Percentiles rank a stretch among this genome's conserved stretches.
Evolutionary conservation across 1,139 yeast species (phyloP).

Genomic region (Pichia sp.): DNA sequence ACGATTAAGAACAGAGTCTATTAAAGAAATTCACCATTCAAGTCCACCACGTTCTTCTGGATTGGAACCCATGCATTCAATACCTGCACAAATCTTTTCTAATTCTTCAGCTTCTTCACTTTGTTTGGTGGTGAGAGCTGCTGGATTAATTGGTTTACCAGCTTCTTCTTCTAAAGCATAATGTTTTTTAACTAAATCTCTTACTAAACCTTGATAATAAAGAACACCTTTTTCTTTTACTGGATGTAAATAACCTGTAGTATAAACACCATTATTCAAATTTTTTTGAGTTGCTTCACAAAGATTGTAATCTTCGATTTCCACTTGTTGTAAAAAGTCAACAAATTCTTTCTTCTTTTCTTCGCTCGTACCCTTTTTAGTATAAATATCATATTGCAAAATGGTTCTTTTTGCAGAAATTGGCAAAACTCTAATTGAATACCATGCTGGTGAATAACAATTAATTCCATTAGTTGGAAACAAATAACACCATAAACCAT

Average conservation of each 20-base stretch:
- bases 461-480: constrained; percentile 56
- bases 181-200: constrained; percentile 54
- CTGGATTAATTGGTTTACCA: constrained; percentile 47
- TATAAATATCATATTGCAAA: constrained; percentile 54
- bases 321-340: constrained; percentile 56
- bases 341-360: constrained; percentile 52
- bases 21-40: constrained; percentile 22
- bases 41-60: constrained; percentile 28
- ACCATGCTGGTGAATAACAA: constrained; percentile 64
- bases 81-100: constrained; percentile 42
- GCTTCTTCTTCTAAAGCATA: constrained; percentile 38
- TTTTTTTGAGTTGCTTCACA: constrained; percentile 56
- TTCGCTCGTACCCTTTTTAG: constrained; percentile 51
- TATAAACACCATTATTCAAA: constrained; percentile 52
- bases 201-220: constrained; percentile 49
- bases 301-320: constrained; percentile 52
- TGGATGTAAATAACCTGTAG: constrained; percentile 54
- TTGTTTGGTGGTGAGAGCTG: constrained; percentile 36
- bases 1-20: background rate
- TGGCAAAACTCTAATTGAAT: constrained; percentile 55
- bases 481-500: constrained; percentile 56
- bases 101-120: constrained; percentile 41
- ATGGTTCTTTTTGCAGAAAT: constrained; percentile 46
- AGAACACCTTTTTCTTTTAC: constrained; percentile 53
- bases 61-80: constrained; percentile 41